Percentiles rank a stretch among this genome's conserved stretches.
phyloP scores from a whole-genome alignment of 139 green algal genomes.

The Gonium pectorale region DNA sequence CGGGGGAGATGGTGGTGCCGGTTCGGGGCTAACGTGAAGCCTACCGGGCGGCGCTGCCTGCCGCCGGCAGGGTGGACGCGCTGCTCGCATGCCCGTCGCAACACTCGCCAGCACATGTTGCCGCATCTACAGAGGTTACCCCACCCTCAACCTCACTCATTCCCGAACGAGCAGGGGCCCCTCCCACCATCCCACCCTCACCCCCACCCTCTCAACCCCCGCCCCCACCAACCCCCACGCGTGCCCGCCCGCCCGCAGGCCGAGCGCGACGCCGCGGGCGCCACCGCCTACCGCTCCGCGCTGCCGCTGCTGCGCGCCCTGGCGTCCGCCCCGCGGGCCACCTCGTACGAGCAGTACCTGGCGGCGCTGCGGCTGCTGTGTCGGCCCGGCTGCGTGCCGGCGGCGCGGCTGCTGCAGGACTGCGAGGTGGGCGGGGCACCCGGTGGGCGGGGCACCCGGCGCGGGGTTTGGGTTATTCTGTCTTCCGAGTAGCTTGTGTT shows the following conservation, averaged over 20 bases:
- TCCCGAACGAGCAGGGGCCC: too few species aligned
- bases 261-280: background rate
- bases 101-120: too few species aligned
- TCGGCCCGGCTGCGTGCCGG: background rate
- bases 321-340: background rate
- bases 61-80: too few species aligned
- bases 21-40: too few species aligned
- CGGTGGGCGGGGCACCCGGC: too few species aligned
- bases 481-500: too few species aligned
- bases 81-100: too few species aligned
- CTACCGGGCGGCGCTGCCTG: too few species aligned
- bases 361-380: slow-evolving; percentile 28
- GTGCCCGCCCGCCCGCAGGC: background rate
- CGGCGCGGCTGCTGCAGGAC: background rate
- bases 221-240: background rate
- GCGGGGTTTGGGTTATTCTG: too few species aligned
- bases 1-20: too few species aligned
- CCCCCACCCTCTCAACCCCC: background rate
- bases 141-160: too few species aligned
- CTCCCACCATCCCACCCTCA: background rate
- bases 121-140: too few species aligned
- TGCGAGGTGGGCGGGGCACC: background rate
- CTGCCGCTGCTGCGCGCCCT: background rate
- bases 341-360: slow-evolving; percentile 22
- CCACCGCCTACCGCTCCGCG: background rate